These are phyloP conservation scores for Boletus sensibilis DNA, from an alignment of 768 basidiomycete species.

Conservation along the genomic window DNA sequence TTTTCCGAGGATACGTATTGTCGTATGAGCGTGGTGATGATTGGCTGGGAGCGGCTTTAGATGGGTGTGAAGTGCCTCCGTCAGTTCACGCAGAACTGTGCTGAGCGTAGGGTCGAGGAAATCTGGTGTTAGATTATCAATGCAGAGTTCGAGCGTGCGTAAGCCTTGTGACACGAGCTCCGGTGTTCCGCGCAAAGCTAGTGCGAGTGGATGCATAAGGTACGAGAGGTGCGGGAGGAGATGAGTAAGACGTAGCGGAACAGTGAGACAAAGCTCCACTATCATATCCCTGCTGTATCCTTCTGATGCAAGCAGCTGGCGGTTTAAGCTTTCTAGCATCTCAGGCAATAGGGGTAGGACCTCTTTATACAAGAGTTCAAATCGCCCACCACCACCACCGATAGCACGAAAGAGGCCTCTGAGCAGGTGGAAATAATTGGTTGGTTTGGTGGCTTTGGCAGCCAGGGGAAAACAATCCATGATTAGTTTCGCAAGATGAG, in stretches of 20 bases:
- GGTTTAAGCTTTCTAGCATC: conserved; percentile 93
- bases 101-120: conserved; percentile 96
- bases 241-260: conserved; percentile 92
- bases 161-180: conserved; percentile 95
- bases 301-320: conserved; percentile 83
- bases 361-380: conserved; percentile 93
- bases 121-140: conserved; percentile 97
- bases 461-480: conserved; percentile 97
- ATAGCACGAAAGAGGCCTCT: conserved; percentile 92
- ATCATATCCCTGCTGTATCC: conserved; percentile 87
- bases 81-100: conserved; percentile 88
- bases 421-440: conserved; percentile 90
- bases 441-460: conserved; percentile 85
- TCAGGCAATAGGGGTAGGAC: conserved; percentile 94
- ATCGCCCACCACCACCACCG: conserved; percentile 87
- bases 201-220: conserved; percentile 93
- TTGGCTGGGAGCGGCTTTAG: conserved; percentile 86
- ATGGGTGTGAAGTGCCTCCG: conserved; percentile 90
- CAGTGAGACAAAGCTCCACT: conserved; percentile 95
- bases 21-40: conserved; percentile 89
- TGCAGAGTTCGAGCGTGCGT: conserved; percentile 95
- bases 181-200: conserved; percentile 81
- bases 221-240: conserved; percentile 93
- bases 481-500: conserved; percentile 87
- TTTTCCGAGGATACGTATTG: conserved; percentile 95